Base-by-base conservation (phyloP, 2,329 filamentous ascomycete species). In the Scleromitrula shiraiana region DNA sequence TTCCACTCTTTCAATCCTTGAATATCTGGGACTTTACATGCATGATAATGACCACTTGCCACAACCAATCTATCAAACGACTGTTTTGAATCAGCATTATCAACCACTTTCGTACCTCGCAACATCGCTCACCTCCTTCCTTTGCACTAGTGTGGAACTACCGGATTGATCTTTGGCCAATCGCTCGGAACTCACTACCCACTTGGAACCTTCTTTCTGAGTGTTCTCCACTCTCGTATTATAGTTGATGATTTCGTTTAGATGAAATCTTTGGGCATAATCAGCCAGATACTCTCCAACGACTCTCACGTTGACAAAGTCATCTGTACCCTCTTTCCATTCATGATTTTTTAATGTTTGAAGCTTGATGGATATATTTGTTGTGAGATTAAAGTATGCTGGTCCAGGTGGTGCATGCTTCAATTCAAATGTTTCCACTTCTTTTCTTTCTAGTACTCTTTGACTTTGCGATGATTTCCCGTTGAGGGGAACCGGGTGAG, bases 11-110 rank as follows among this genome's bases (percentile, higher is more conserved):
- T 62, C 4, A 86, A 67, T 0, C 83, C 83, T 0, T 70, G 64
- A 3, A 83, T 74, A 33, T 75, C 69, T 0, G 83, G 83, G 1
- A 86, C 66, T 49, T 73, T 75, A 0, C 80, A 79, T 1, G 81
- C 69, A 53, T 77, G 75, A 57, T 84, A 86, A 62, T 87, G 83
- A 0, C 83, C 83, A 23, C 72, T 79, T 0, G 82, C 80, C 3
- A 83, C 75, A 1, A 85, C 74, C 1, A 87, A 70, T 0, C 78
- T 77, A 59, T 87, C 82, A 53, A 93, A 77, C 12, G 44, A 50
- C 56, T 58, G 12, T 3, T 14, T 2, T 15, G 20, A n/a, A 19
- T 46, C 10, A 46, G 24, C 8, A 15, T 40, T 17, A n/a, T 26
- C 4, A 33, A 9, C 3, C 7, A 8, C 26, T 46, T 15, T 7